A percentile compares a stretch with the other conserved stretches of the same genome.
These are phyloP conservation scores for Lentinula sp. DNA, from an alignment of 768 basidiomycete species.

Conservation along the genomic window DNA sequence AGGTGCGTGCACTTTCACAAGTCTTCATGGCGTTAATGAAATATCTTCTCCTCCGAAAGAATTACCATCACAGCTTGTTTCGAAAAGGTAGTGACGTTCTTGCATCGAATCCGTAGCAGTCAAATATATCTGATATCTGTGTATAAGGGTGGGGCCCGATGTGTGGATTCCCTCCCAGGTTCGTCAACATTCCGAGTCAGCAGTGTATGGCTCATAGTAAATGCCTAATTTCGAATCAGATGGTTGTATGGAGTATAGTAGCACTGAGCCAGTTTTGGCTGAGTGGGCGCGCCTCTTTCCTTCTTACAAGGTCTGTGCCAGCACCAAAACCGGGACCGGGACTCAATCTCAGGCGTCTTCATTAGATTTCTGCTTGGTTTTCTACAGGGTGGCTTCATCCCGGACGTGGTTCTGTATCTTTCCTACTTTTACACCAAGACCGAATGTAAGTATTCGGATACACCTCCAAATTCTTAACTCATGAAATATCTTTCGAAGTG, in stretches of 20 bases:
- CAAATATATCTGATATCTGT: background rate
- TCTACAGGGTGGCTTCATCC: constrained; percentile 60
- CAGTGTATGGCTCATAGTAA: background rate
- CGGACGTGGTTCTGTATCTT: constrained; percentile 59
- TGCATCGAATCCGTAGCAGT: background rate
- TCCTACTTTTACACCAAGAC: constrained; percentile 59
- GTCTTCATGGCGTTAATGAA: background rate
- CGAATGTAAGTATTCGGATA: constrained; percentile 34
- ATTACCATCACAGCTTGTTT: constrained; percentile 62
- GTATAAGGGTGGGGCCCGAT: constrained; percentile 51
- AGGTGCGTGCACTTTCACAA: constrained; percentile 17
- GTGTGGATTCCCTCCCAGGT: constrained; percentile 61
- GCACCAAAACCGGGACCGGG: background rate
- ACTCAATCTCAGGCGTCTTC: background rate
- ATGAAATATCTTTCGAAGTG: constrained; percentile 23
- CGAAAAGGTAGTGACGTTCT: constrained; percentile 28
- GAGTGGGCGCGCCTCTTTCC: constrained; percentile 43
- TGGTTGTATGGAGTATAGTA: constrained; percentile 51
- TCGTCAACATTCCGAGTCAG: background rate
- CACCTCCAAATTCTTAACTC: background rate
- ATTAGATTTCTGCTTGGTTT: constrained; percentile 49
- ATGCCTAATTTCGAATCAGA: constrained; percentile 20
- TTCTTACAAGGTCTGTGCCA: constrained; percentile 39
- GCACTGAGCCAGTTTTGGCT: constrained; percentile 59
- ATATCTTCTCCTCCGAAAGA: constrained; percentile 24